Evolutionary conservation across 306 rosid genomes (phyloP).

Genomic region (Canavalia ensiformis): DNA sequence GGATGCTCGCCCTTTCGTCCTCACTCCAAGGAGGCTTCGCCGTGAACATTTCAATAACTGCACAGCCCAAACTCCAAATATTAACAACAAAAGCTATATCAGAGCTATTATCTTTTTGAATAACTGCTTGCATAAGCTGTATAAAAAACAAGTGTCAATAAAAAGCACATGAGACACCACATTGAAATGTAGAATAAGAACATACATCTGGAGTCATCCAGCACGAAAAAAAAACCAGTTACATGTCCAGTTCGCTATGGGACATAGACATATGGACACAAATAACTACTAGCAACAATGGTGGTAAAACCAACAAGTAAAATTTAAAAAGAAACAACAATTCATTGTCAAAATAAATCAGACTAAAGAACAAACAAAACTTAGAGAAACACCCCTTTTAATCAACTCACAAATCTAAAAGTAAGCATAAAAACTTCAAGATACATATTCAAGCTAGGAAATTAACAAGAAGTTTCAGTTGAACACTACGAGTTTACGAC

Average conservation of each 20-base stretch:
- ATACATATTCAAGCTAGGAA: slow-evolving; percentile 20
- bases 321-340: neutral
- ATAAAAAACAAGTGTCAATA: slow-evolving; percentile 44
- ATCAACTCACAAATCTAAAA: slow-evolving; percentile 17
- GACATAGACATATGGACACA: slow-evolving; percentile 43
- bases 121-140: slow-evolving; percentile 87
- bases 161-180: slow-evolving; percentile 4
- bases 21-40: slow-evolving; percentile 99
- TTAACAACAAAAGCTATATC: slow-evolving; percentile 91
- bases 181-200: slow-evolving; percentile 37
- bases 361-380: neutral
- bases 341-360: slow-evolving; percentile 3
- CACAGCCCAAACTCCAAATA: slow-evolving; percentile 98
- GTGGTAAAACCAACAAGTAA: neutral
- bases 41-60: slow-evolving; percentile 93
- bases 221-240: slow-evolving; percentile 86
- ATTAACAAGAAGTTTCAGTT: neutral
- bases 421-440: slow-evolving; percentile 1
- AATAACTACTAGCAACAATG: slow-evolving; percentile 10
- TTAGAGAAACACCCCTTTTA: slow-evolving; percentile 15
- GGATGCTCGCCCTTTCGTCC: slow-evolving; percentile 84
- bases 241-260: slow-evolving; percentile 82
- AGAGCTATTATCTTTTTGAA: slow-evolving; percentile 80
- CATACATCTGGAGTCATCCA: slow-evolving; percentile 99
- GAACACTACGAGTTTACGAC: too few relatives aligned